Percentiles rank a stretch among this genome's conserved stretches.
phyloP scores from a whole-genome alignment of 1,284 basidiomycete species.

The Coniferiporia sulphurascens region DNA sequence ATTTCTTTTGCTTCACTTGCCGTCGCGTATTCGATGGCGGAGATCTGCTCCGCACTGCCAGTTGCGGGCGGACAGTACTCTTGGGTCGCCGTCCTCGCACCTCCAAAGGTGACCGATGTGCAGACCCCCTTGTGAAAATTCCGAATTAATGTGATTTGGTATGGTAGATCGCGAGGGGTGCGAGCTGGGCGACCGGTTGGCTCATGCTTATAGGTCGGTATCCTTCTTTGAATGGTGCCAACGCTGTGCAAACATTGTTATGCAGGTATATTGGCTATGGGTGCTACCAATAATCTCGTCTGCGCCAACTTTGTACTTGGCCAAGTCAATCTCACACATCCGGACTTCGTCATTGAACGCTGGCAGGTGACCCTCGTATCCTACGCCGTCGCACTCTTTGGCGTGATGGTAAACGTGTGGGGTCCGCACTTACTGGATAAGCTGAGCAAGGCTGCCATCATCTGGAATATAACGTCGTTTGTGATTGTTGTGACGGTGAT shows the following conservation, averaged over 20 bases:
- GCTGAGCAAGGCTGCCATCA: slow-evolving; percentile 16
- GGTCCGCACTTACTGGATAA: slow-evolving; percentile 15
- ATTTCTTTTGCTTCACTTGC: slow-evolving; percentile 11
- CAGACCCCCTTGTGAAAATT: too few relatives aligned
- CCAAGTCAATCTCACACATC: slow-evolving; percentile 15
- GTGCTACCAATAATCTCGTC: slow-evolving; percentile 18
- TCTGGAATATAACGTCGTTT: slow-evolving; percentile 16
- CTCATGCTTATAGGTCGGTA: slow-evolving; percentile 15
- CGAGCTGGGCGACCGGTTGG: slow-evolving; percentile 18
- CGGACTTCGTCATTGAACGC: slow-evolving; percentile 15
- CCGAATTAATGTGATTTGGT: not conserved
- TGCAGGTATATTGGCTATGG: slow-evolving; percentile 18
- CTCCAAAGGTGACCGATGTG: slow-evolving; percentile 3
- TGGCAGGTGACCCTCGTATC: slow-evolving; percentile 17
- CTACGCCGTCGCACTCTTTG: slow-evolving; percentile 13
- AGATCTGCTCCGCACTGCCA: slow-evolving; percentile 15
- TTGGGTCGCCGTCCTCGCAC: slow-evolving; percentile 15
- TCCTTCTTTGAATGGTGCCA: not conserved
- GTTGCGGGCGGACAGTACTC: slow-evolving; percentile 17
- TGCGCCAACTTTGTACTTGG: slow-evolving; percentile 17
- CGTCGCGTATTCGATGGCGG: slow-evolving; percentile 18
- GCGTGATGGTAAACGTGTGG: slow-evolving; percentile 8
- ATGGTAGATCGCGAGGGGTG: slow-evolving; percentile 9
- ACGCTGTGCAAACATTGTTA: not conserved
- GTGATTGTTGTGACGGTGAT: slow-evolving; percentile 13